Conservation (phyloP, 1,284 basidiomycete genomes). For the Porogramme epimiltina region DNA sequence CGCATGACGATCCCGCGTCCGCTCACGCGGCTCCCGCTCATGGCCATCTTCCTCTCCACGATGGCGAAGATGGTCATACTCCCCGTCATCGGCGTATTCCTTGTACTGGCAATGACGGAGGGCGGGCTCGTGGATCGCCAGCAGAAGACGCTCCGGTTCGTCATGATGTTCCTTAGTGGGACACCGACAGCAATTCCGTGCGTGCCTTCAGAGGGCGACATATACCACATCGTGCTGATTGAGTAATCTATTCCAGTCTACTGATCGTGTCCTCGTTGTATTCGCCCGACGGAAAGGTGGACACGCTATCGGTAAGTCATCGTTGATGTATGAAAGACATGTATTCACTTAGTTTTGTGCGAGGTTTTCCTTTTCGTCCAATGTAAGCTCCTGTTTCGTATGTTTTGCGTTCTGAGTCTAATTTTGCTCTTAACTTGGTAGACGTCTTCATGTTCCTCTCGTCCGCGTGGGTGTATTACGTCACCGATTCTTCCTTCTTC, state of each 20-base stretch:
- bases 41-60: conserved; percentile 49
- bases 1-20: conserved; percentile 44
- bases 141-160: conserved; percentile 43
- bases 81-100: conserved; percentile 52
- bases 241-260: too few relatives aligned
- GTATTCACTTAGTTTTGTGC: background rate
- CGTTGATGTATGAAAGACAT: background rate
- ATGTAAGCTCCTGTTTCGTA: conserved; percentile 30
- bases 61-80: conserved; percentile 51
- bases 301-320: conserved; percentile 36
- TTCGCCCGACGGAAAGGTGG: conserved; percentile 38
- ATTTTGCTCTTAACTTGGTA: conserved; percentile 13
- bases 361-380: conserved; percentile 42
- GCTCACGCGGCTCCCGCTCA: conserved; percentile 45
- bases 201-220: too few relatives aligned
- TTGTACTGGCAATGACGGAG: conserved; percentile 41
- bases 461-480: conserved; percentile 35
- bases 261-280: conserved; percentile 41
- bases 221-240: background rate
- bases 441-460: conserved; percentile 42
- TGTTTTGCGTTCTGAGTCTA: background rate
- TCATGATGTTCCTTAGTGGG: conserved; percentile 44
- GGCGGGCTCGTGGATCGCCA: conserved; percentile 37
- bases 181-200: conserved; percentile 41
- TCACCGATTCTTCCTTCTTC: too few relatives aligned